Conservation (phyloP, 1,284 basidiomycete genomes). For the Limonomyces culmigenus region DNA sequence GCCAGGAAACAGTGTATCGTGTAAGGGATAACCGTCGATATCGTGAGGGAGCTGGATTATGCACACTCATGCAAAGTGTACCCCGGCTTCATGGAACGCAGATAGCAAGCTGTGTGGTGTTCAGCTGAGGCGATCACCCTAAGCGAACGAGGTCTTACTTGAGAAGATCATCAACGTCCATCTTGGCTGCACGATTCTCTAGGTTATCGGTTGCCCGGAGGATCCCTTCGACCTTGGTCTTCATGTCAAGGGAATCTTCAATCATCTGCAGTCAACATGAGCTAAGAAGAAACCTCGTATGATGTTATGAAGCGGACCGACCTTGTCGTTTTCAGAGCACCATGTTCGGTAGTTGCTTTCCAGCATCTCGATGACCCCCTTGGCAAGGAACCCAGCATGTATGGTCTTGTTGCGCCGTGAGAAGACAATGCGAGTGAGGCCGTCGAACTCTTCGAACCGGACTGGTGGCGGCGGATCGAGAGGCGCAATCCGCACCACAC, state of each 20-base stretch:
- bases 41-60: background rate
- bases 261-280: constrained; percentile 33
- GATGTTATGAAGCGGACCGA: constrained; percentile 15
- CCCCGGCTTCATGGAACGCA: constrained; percentile 71
- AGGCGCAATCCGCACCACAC: constrained; percentile 84
- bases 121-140: background rate
- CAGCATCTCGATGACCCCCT: constrained; percentile 88
- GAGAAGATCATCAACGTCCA: constrained; percentile 67
- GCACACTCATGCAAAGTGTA: constrained; percentile 63
- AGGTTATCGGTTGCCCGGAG: constrained; percentile 47
- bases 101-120: constrained; percentile 33
- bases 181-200: constrained; percentile 62
- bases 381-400: constrained; percentile 79
- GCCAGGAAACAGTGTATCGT: background rate
- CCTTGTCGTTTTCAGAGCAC: constrained; percentile 70
- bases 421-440: constrained; percentile 83
- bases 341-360: constrained; percentile 94
- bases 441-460: constrained; percentile 96
- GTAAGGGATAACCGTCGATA: background rate
- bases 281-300: constrained; percentile 6
- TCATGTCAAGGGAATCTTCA: constrained; percentile 58
- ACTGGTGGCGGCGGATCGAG: constrained; percentile 91
- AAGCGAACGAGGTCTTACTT: constrained; percentile 25
- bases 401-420: constrained; percentile 83
- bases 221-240: constrained; percentile 61